Evolutionary conservation across 345 rosid genomes (phyloP), one percentile per base, ranked within the genome.

Genomic region (Combretum micranthum): DNA sequence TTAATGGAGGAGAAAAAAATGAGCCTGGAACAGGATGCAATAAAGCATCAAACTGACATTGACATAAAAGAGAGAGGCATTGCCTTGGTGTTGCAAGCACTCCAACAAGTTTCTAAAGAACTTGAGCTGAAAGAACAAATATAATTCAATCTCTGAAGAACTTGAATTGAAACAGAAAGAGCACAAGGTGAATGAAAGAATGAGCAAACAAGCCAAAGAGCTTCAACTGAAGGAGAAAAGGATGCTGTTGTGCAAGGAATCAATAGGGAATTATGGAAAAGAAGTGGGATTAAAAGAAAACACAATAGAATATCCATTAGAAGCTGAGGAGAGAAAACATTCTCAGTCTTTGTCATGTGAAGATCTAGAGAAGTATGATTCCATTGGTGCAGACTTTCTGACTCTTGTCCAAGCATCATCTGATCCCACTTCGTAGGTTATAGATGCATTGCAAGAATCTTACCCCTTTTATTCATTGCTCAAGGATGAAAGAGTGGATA

Each of bases 341-440:
- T 58, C 80, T 68, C 72, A 69, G 64, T 44, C 74, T 15, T 67
- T 78, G 67, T 66, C 76, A 50, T 72, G 53, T 62, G 72, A 57
- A 58, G 67, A 60, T 60, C 20, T 69, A 50, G 68, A 54, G 57
- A 69, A 69, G 54, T 58, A 19, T 32, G 58, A 60, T 57, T 53
- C 52, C 52, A 54, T 76, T 52, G 54, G 58, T 48, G 18, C 49
- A 6, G 66, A 77, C 44, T 68, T 80, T 15, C 17, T 43, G 0
- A 14, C 3, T 52, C 56, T 75, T 20, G 25, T 78, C 9, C 23
- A 64, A 44, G 43, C 56, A 21, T 77, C 82, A 9, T 42, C 66
- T 13, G 73, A 81, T 32, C 86, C 90, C 51, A 77, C 77, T 25
- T 72, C 69, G 71, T 75, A 80, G 49, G 79, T 78, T 51, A 56